Conservation (phyloP, 2,329 filamentous ascomycete genomes). For the Plectosphaerella cucumerina region DNA sequence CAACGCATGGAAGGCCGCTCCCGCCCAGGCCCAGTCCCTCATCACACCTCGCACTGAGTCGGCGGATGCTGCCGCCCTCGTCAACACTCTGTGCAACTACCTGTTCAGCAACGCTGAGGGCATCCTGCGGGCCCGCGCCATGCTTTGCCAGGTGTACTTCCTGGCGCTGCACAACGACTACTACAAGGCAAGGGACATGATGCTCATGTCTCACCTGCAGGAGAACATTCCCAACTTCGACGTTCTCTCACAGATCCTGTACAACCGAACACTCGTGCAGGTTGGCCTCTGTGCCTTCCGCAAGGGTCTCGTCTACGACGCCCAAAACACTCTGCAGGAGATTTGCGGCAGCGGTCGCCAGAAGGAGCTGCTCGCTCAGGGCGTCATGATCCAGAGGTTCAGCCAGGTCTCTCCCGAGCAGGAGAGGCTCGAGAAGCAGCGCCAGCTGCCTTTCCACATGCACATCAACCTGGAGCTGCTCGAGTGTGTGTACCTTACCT, state of each 20-base stretch:
- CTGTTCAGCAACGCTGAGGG: conserved; percentile 92
- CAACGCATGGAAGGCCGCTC: conserved; percentile 83
- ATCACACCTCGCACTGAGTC: conserved; percentile 72
- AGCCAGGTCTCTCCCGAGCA: conserved; percentile 96
- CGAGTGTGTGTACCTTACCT: conserved; percentile 97
- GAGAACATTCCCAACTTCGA: conserved; percentile 97
- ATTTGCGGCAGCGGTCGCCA: conserved; percentile 96
- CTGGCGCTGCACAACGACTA: conserved; percentile 95
- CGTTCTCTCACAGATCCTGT: conserved; percentile 94
- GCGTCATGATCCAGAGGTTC: conserved; percentile 97
- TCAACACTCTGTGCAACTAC: conserved; percentile 89
- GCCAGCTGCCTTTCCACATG: conserved; percentile 99
- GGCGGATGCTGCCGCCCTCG: conserved; percentile 67
- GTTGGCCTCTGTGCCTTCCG: conserved; percentile 98
- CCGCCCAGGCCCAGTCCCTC: conserved; percentile 64
- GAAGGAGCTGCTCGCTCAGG: conserved; percentile 96
- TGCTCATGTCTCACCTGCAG: conserved; percentile 98
- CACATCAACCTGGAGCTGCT: conserved; percentile 99
- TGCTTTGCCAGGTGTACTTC: conserved; percentile 99
- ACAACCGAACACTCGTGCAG: conserved; percentile 96
- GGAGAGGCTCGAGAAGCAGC: conserved; percentile 93
- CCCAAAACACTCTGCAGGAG: conserved; percentile 95
- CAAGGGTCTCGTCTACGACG: conserved; percentile 92
- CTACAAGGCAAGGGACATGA: conserved; percentile 97
- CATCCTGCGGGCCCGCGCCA: conserved; percentile 91